Evolutionary conservation across 306 rosid species (phyloP).

Genomic region (Vigna nakashimae): DNA sequence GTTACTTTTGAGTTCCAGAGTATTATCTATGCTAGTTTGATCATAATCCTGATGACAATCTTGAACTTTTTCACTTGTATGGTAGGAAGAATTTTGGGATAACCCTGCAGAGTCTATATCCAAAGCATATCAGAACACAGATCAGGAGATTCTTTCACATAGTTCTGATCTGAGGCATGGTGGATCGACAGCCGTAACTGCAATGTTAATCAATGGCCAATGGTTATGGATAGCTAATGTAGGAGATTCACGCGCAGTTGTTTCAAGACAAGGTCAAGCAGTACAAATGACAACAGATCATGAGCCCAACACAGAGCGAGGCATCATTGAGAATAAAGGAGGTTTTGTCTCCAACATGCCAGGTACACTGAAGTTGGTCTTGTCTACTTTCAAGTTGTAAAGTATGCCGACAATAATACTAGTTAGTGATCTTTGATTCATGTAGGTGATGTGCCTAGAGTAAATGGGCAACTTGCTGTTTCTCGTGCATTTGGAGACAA

Average conservation of each 20-base stretch:
- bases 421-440: background rate
- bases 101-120: constrained; percentile 72
- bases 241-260: constrained; percentile 71
- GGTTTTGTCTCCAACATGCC: constrained; percentile 98
- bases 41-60: constrained; percentile 8
- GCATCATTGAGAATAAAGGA: constrained; percentile 83
- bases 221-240: constrained; percentile 80
- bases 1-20: constrained; percentile 28
- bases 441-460: constrained; percentile 90
- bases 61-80: constrained; percentile 15
- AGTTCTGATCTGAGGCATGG: constrained; percentile 94
- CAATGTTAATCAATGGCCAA: constrained; percentile 72
- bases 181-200: constrained; percentile 95
- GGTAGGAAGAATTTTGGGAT: constrained; percentile 85
- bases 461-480: constrained; percentile 93
- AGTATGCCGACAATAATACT: background rate
- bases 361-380: constrained; percentile 55
- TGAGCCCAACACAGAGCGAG: constrained; percentile 83
- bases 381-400: constrained; percentile 5
- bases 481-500: constrained; percentile 97
- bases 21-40: constrained; percentile 24
- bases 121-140: constrained; percentile 88
- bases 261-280: no score
- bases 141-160: constrained; percentile 82
- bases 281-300: constrained; percentile 83